Evolutionary conservation across 176 grass and related monocot species (phyloP).

Genomic region (Dactylis glomerata): DNA sequence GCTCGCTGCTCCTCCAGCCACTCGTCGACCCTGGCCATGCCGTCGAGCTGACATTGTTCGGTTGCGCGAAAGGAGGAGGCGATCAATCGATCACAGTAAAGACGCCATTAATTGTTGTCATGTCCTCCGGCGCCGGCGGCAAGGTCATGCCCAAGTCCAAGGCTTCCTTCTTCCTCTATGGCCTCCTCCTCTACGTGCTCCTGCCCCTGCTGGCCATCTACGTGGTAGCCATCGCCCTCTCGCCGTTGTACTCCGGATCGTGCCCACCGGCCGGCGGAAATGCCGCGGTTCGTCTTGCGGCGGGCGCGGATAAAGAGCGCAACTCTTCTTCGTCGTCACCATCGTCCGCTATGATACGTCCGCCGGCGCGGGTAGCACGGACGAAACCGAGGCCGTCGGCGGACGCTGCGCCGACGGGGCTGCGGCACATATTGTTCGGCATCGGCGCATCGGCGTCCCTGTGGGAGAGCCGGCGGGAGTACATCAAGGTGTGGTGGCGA

Average conservation of each 20-base stretch:
- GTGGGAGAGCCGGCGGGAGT: conserved; percentile 34
- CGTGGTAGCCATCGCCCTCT: neutral
- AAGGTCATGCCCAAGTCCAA: conserved; percentile 14
- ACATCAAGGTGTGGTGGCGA: conserved; percentile 18
- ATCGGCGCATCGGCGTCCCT: conserved; percentile 41
- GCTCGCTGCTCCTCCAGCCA: conserved; percentile 13
- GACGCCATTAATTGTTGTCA: neutral
- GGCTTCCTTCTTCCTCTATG: conserved; percentile 19
- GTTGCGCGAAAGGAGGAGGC: neutral
- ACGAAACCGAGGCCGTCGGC: neutral
- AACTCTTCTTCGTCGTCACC: neutral
- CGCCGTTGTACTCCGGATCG: neutral
- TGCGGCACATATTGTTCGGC: conserved; percentile 54
- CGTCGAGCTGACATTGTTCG: neutral
- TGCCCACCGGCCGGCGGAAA: neutral
- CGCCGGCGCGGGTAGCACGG: neutral
- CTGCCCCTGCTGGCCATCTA: neutral
- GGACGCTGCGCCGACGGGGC: conserved; percentile 19
- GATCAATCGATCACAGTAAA: neutral
- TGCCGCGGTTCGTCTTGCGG: neutral
- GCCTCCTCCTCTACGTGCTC: conserved; percentile 12
- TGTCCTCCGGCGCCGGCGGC: conserved; percentile 7
- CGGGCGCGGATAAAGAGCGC: neutral
- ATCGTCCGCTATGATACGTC: neutral
- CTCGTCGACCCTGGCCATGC: neutral